These are phyloP conservation scores for Nothophytophthora sp. DNA, from an alignment of 352 stramenopile species.

Conservation along the genomic window DNA sequence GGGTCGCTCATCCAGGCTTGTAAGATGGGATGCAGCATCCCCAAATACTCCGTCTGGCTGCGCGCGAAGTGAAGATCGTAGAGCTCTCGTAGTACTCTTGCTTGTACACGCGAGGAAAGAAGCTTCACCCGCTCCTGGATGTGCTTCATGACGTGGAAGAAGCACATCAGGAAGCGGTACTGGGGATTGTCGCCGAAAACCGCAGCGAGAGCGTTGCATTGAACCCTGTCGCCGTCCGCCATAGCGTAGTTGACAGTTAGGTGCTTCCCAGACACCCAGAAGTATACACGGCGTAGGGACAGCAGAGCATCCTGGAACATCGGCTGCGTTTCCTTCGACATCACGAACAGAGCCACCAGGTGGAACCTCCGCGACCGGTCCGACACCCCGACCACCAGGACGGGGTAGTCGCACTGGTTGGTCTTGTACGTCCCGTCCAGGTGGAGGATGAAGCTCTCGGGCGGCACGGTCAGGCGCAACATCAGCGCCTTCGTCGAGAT, in stretches of 20 bases:
- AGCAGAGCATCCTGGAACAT: no score
- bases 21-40: not conserved
- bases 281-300: no score
- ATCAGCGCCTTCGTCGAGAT: no score
- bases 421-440: no score
- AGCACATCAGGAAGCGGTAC: constrained; percentile 17
- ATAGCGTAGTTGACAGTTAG: constrained; percentile 7
- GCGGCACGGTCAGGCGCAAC: no score
- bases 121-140: constrained; percentile 1
- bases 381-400: no score
- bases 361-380: no score
- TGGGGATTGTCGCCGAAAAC: not conserved
- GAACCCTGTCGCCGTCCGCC: constrained; percentile 14
- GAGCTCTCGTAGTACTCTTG: not conserved
- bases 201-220: constrained; percentile 8
- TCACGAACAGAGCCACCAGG: no score
- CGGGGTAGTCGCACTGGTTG: no score
- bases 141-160: constrained; percentile 6
- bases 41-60: not conserved
- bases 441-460: no score
- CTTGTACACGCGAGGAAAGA: constrained; percentile 1
- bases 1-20: not conserved
- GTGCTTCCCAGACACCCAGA: no score
- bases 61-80: constrained; percentile 1
- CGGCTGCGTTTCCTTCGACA: no score